Evolutionary conservation across 371 early-diverging fungal species (phyloP).

Genomic region (Zopfochytrium polystomum): DNA sequence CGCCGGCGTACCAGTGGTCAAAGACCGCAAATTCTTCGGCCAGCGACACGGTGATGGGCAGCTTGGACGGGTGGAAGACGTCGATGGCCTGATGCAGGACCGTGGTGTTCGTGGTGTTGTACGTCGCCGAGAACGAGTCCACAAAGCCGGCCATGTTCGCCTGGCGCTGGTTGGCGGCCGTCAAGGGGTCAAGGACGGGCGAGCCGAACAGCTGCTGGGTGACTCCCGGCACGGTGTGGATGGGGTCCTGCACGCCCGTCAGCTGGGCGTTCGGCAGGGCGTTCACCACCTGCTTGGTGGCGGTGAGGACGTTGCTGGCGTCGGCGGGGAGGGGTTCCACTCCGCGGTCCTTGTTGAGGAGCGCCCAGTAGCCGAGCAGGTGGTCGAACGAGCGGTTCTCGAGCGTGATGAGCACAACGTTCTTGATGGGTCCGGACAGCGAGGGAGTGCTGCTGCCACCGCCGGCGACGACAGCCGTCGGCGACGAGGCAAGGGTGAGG

Average conservation of each 20-base stretch:
- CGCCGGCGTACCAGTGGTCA: slow-evolving; percentile 34
- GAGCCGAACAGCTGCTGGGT: neutral
- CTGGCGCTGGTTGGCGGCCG: neutral
- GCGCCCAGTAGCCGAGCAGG: slow-evolving; percentile 15
- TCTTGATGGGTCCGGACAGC: slow-evolving; percentile 31
- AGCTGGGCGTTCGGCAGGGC: neutral
- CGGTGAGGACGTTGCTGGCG: slow-evolving; percentile 15
- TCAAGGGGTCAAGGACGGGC: slow-evolving; percentile 22
- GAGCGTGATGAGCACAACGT: slow-evolving; percentile 26
- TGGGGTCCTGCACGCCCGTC: slow-evolving; percentile 8
- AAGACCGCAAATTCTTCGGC: slow-evolving; percentile 34
- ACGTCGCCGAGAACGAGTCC: neutral
- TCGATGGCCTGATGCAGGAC: slow-evolving; percentile 6
- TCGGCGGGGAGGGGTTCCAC: slow-evolving; percentile 24
- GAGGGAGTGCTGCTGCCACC: too few relatives aligned
- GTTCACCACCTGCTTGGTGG: slow-evolving; percentile 7
- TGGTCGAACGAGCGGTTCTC: slow-evolving; percentile 27
- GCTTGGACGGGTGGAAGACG: slow-evolving; percentile 13
- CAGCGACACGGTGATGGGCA: slow-evolving; percentile 28
- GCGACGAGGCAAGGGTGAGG: too few relatives aligned
- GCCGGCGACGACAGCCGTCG: too few relatives aligned
- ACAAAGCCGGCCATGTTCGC: slow-evolving; percentile 26
- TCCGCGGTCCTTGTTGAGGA: neutral
- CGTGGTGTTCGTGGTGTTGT: neutral
- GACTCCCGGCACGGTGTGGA: slow-evolving; percentile 10